Evolutionary conservation across 2,329 filamentous ascomycete species (phyloP), one percentile per base, ranked within the genome.

Genomic region (Daldinia eschscholtzii): DNA sequence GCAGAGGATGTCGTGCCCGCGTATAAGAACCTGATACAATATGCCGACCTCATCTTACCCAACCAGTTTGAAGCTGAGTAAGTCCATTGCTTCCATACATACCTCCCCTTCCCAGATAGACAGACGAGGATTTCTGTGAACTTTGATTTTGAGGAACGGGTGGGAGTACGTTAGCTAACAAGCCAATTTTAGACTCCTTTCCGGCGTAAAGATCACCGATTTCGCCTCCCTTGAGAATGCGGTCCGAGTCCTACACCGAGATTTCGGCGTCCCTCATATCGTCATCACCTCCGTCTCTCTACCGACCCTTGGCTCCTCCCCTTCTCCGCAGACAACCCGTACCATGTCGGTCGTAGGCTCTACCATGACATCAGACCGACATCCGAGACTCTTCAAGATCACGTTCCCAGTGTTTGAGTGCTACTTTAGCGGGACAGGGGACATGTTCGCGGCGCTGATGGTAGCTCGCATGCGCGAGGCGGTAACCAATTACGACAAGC

Each of bases 31-130:
- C 84, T 97, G 64, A 84, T 98, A 23, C 86, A 86, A 39, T 87
- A 95, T 75, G 95, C 96, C 2, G 96, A 99, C 80, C 80, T 99
- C 73, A 97, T 99, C 63, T 82, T 98, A 15, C 96, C 96, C 3
- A 99, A 99, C 78, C 95, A 98, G 75, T 99, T 98, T 73, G 96
- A 99, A 83, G 93, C 94, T 48, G 95, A 99, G 93, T 97, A 83
- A 74, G 90, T 64, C 58, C 20, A 26, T 52, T 28, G 20, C 70
- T 3, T 6, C 10, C 55, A 37, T 13, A 3, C 23, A 20, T 5
- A 13, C 26, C 5, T 55, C 41, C 30, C 57, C 52, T 23, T 57
- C 55, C 28, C 52, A 37, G 20, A 13, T 20, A 35, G 9, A 7
- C 10, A 13, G 2, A 37, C 23, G 18, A 33, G 7, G 28, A 6